A percentile compares a stretch with the other conserved stretches of the same genome.
Evolutionary conservation across 495 filamentous ascomycete genomes (phyloP).

Genomic region (Cetradonia linearis): DNA sequence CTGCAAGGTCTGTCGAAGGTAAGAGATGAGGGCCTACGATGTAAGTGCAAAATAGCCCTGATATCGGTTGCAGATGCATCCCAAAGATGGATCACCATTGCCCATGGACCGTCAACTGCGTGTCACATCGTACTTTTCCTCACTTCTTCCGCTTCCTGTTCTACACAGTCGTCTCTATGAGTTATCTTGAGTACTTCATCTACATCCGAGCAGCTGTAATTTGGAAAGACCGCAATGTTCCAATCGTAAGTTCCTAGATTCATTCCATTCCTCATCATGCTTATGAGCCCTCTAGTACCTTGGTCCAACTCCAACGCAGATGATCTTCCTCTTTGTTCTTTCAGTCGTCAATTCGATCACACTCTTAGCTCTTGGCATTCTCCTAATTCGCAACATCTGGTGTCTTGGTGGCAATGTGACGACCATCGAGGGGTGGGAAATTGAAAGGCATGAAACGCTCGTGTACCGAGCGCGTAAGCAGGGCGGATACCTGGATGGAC

Average conservation of each 20-base stretch:
- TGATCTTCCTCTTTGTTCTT: constrained; percentile 58
- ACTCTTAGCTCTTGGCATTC: constrained; percentile 52
- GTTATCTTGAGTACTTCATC: constrained; percentile 49
- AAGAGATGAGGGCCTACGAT: neutral
- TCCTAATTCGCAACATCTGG: constrained; percentile 53
- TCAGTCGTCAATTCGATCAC: constrained; percentile 50
- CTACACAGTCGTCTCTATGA: constrained; percentile 62
- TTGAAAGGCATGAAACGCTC: constrained; percentile 72
- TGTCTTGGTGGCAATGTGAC: constrained; percentile 54
- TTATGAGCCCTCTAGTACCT: constrained; percentile 46
- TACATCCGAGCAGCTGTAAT: constrained; percentile 49
- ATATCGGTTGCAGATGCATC: constrained; percentile 52
- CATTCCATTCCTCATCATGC: neutral
- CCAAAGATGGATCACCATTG: constrained; percentile 99
- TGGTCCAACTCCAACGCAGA: constrained; percentile 54
- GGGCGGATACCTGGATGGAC: constrained; percentile 50
- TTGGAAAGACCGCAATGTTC: constrained; percentile 57
- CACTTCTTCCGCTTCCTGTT: constrained; percentile 83
- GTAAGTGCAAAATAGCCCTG: neutral
- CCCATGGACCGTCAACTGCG: constrained; percentile 90
- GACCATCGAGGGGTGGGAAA: constrained; percentile 89
- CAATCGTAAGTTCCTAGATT: constrained; percentile 42
- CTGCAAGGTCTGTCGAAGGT: constrained; percentile 76
- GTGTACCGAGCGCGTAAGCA: constrained; percentile 48
- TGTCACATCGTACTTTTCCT: constrained; percentile 80